phyloP scores from a whole-genome alignment of 2,329 filamentous ascomycete species.

The Claviceps purpurea region DNA sequence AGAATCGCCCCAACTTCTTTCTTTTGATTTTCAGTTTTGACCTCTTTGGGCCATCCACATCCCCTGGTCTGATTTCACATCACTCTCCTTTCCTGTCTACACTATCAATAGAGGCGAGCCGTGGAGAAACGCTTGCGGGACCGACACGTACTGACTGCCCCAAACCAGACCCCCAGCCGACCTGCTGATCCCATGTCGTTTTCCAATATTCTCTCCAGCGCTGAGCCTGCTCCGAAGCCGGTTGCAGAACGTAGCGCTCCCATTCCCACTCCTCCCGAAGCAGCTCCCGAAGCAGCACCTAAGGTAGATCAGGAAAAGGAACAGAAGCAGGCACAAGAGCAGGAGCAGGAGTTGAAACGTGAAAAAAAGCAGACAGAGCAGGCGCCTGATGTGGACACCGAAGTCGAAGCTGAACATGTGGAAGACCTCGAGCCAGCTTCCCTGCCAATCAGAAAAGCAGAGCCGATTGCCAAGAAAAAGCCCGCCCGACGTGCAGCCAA shows the following conservation, averaged over 20 bases:
- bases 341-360: neutral
- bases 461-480: constrained; percentile 18
- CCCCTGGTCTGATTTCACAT: neutral
- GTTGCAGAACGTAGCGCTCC: constrained; percentile 29
- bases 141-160: neutral
- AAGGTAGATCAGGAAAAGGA: neutral
- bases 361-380: neutral
- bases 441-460: constrained; percentile 12
- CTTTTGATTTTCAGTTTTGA: neutral
- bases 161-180: constrained; percentile 52
- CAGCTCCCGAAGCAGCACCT: constrained; percentile 13
- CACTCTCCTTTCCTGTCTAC: no score
- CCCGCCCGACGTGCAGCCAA: constrained; percentile 27
- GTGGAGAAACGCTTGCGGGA: no score
- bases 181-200: constrained; percentile 87
- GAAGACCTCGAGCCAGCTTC: constrained; percentile 22
- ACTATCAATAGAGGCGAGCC: no score
- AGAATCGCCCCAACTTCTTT: constrained; percentile 17
- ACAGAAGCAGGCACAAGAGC: neutral
- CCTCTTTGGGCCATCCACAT: neutral
- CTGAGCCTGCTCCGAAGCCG: constrained; percentile 49
- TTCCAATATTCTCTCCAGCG: constrained; percentile 79
- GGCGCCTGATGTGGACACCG: constrained; percentile 14
- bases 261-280: constrained; percentile 19
- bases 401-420: constrained; percentile 18